phyloP scores from a whole-genome alignment of 208 protist genomes.

The Trypanosoma platydactyli region DNA sequence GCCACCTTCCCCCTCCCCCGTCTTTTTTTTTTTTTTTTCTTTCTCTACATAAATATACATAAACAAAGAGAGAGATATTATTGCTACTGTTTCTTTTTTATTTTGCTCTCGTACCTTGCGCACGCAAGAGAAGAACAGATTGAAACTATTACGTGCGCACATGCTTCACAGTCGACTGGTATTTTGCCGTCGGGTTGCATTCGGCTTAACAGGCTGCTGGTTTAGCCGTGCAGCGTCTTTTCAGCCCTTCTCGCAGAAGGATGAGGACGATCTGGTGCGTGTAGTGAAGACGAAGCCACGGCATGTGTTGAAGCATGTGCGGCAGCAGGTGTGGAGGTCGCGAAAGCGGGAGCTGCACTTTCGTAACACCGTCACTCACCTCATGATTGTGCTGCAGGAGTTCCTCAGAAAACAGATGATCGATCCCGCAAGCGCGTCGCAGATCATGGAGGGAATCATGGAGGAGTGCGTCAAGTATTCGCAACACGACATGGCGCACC shows the following conservation, averaged over 20 bases:
- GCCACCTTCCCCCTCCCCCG: too few species aligned
- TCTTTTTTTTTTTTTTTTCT: too few species aligned
- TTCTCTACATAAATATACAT: too few species aligned
- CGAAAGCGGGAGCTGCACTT: conserved; percentile 87
- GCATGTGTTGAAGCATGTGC: conserved; percentile 84
- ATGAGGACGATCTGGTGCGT: conserved; percentile 83
- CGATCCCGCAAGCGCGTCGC: conserved; percentile 72
- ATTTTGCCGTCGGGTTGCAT: background rate
- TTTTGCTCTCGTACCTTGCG: background rate
- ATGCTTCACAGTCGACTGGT: conserved; percentile 21
- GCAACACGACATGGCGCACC: conserved; percentile 90
- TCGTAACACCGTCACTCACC: conserved; percentile 84
- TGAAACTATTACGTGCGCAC: background rate
- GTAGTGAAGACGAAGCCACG: conserved; percentile 86
- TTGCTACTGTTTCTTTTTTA: conserved; percentile 1
- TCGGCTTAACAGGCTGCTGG: background rate
- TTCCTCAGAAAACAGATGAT: conserved; percentile 86
- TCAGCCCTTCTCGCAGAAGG: conserved; percentile 81
- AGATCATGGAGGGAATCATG: conserved; percentile 88
- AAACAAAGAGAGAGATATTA: background rate
- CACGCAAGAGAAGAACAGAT: background rate
- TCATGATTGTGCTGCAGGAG: conserved; percentile 91
- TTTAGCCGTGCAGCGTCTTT: conserved; percentile 45
- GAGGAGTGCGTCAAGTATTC: conserved; percentile 85
- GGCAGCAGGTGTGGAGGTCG: conserved; percentile 87